Evolutionary conservation across 2,329 filamentous ascomycete genomes (phyloP).

Genomic region (Fusarium solani-melongenae): DNA sequence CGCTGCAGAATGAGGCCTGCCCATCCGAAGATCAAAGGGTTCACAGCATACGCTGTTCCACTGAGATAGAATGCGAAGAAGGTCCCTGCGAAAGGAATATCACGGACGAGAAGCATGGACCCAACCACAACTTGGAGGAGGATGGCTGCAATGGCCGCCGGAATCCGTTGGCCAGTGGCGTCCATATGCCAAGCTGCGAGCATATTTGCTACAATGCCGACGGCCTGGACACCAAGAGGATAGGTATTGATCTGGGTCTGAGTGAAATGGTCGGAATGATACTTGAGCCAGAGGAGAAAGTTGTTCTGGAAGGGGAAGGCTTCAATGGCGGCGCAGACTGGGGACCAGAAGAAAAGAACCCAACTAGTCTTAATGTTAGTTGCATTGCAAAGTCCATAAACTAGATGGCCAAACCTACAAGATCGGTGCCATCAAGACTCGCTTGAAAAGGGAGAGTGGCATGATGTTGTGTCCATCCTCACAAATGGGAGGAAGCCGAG

Average conservation of each 20-base stretch:
- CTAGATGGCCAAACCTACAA: conserved; percentile 39
- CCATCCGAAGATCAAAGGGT: conserved; percentile 43
- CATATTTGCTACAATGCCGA: conserved; percentile 41
- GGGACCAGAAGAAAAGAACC: conserved; percentile 52
- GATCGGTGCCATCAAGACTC: conserved; percentile 41
- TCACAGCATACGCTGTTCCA: conserved; percentile 39
- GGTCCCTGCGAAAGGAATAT: conserved; percentile 27
- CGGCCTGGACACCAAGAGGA: conserved; percentile 38
- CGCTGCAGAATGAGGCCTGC: conserved; percentile 37
- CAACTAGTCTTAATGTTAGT: conserved; percentile 40
- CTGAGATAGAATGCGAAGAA: conserved; percentile 41
- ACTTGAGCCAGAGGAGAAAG: conserved; percentile 42
- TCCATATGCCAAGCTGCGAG: conserved; percentile 38
- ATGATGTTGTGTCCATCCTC: conserved; percentile 49
- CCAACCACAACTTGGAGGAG: conserved; percentile 31
- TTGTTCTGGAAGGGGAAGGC: conserved; percentile 38
- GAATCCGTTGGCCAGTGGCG: conserved; percentile 18
- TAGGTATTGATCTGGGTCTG: conserved; percentile 43
- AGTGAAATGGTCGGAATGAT: conserved; percentile 25
- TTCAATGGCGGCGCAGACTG: conserved; percentile 32
- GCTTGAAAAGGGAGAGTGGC: conserved; percentile 43
- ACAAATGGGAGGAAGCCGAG: conserved; percentile 45
- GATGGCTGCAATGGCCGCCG: conserved; percentile 25
- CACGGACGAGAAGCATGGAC: conserved; percentile 35
- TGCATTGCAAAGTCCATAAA: fast-evolving